A percentile compares a stretch with the other conserved stretches of the same genome.
Evolutionary conservation across 2,329 filamentous ascomycete genomes (phyloP).

Genomic region (Chaetomium olivaceum): DNA sequence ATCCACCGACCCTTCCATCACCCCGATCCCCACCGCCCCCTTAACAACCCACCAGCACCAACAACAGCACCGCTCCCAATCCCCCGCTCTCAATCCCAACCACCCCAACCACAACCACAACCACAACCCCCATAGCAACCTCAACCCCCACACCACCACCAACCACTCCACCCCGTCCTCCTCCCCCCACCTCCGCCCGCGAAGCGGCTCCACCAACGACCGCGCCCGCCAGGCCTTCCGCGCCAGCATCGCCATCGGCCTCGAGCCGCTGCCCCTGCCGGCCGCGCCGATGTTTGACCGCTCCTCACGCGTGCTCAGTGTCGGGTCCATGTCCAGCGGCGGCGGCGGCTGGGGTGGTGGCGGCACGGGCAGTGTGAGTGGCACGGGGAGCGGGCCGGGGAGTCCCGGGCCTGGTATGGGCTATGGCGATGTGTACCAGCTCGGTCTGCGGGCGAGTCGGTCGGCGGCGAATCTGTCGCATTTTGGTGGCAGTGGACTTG

Average conservation of each 20-base stretch:
- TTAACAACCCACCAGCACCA: neutral
- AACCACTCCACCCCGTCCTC: conserved; percentile 15
- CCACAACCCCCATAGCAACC: no score
- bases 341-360: neutral
- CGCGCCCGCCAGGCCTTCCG: conserved; percentile 35
- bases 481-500: no score
- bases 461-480: conserved; percentile 23
- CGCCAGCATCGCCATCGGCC: conserved; percentile 39
- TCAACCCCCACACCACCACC: neutral
- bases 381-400: conserved; percentile 11
- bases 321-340: conserved; percentile 10
- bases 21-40: neutral
- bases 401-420: neutral
- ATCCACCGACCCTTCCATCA: neutral
- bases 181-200: conserved; percentile 26
- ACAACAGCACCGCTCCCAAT: neutral
- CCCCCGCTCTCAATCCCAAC: neutral
- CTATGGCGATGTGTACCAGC: conserved; percentile 1
- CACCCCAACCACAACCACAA: no score
- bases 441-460: conserved; percentile 20
- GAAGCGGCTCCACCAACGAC: conserved; percentile 31
- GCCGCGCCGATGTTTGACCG: conserved; percentile 19
- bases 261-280: conserved; percentile 38
- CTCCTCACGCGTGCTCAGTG: conserved; percentile 24
- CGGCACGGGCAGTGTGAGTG: neutral